These are phyloP conservation scores for Maudiozyma saulgeensis DNA, from an alignment of 805 yeast species.

Conservation along the genomic window DNA sequence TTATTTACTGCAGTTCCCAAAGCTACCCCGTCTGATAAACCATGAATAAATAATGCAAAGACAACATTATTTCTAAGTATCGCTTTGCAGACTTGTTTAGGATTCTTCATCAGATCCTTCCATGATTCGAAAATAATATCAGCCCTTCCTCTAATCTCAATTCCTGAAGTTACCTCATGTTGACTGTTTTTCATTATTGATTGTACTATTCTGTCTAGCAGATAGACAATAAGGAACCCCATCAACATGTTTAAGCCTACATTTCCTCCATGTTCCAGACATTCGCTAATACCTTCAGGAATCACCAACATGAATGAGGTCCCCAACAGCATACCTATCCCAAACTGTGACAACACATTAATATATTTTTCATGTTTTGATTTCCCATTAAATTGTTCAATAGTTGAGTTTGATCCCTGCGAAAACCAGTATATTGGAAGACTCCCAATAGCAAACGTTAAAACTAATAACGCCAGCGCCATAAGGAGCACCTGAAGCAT, in stretches of 20 bases:
- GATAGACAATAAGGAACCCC: conserved; percentile 42
- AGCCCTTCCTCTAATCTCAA: background rate
- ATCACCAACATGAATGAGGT: conserved; percentile 45
- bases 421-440: conserved; percentile 18
- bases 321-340: conserved; percentile 48
- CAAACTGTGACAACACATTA: conserved; percentile 36
- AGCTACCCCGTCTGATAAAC: conserved; percentile 55
- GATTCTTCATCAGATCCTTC: conserved; percentile 16
- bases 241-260: conserved; percentile 39
- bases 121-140: conserved; percentile 6
- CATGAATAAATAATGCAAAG: conserved; percentile 49
- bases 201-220: conserved; percentile 33
- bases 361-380: conserved; percentile 14
- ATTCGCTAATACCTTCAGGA: conserved; percentile 46
- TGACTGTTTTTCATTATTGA: conserved; percentile 5
- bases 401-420: background rate
- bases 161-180: background rate
- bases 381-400: background rate
- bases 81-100: conserved; percentile 18
- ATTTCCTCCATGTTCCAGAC: conserved; percentile 27
- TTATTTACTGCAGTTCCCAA: conserved; percentile 44
- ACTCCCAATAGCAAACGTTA: conserved; percentile 24
- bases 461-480: conserved; percentile 8
- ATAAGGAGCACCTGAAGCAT: conserved; percentile 2
- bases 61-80: conserved; percentile 41